These are phyloP conservation scores for Trypanosoma melophagium DNA, from an alignment of 208 protist genomes.

Conservation along the genomic window DNA sequence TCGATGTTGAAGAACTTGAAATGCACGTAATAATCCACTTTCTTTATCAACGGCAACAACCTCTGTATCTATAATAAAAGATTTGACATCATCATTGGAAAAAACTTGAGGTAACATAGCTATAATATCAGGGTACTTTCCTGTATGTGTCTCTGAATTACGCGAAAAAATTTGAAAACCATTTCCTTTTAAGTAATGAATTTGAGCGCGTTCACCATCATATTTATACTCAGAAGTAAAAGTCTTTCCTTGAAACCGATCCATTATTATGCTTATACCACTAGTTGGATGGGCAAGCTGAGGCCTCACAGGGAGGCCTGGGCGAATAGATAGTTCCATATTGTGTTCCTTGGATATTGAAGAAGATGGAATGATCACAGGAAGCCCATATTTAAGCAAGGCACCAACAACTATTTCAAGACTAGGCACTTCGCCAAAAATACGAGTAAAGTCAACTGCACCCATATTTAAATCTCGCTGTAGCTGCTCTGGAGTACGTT, in stretches of 20 bases:
- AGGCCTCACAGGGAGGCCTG: constrained; percentile 96
- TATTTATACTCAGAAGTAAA: constrained; percentile 99
- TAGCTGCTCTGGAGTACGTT: constrained; percentile 51
- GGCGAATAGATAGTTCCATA: constrained; percentile 71
- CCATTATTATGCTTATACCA: constrained; percentile 84
- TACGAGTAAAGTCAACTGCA: constrained; percentile 53
- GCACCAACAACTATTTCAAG: constrained; percentile 76
- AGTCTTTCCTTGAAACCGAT: constrained; percentile 71
- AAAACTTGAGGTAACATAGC: constrained; percentile 66
- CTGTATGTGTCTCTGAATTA: constrained; percentile 97
- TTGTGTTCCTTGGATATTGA: constrained; percentile 36
- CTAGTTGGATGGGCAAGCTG: constrained; percentile 99
- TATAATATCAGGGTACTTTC: constrained; percentile 98
- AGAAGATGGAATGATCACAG: constrained; percentile 64
- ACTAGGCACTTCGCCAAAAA: constrained; percentile 85
- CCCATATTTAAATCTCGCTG: constrained; percentile 69
- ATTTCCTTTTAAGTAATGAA: constrained; percentile 81
- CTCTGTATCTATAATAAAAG: constrained; percentile 99
- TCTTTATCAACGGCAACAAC: constrained; percentile 94
- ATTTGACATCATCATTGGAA: constrained; percentile 62
- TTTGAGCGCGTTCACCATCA: constrained; percentile 98
- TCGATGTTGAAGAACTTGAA: constrained; percentile 93
- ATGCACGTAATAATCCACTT: constrained; percentile 93
- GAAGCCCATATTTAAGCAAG: constrained; percentile 73
- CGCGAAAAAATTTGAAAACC: constrained; percentile 96